A percentile compares a stretch with the other conserved stretches of the same genome.
These are phyloP conservation scores for Fusarium acutatum DNA, from an alignment of 2,329 filamentous ascomycete genomes.

Conservation along the genomic window DNA sequence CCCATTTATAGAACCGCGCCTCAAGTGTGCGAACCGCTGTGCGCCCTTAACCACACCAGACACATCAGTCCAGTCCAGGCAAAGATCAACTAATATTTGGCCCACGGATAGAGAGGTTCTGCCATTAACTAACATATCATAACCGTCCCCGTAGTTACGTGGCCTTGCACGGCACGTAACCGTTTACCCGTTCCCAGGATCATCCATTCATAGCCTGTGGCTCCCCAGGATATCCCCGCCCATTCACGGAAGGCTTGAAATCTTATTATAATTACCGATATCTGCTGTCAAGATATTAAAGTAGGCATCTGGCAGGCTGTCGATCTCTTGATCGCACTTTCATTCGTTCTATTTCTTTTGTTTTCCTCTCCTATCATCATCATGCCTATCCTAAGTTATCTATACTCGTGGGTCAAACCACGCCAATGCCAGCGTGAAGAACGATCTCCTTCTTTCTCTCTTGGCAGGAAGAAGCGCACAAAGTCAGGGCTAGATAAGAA, in stretches of 20 bases:
- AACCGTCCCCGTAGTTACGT: constrained; percentile 12
- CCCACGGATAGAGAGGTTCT: constrained; percentile 4
- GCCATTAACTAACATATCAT: constrained; percentile 6
- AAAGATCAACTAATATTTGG: constrained; percentile 7
- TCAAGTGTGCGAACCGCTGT: constrained; percentile 11
- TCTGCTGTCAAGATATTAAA: constrained; percentile 2
- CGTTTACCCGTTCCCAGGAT: constrained; percentile 31
- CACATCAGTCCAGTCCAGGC: neutral
- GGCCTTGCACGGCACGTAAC: constrained; percentile 35
- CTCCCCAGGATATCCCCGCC: constrained; percentile 22
- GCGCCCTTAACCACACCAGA: constrained; percentile 6
- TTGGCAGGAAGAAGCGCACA: constrained; percentile 35
- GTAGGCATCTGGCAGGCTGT: neutral
- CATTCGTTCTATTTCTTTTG: neutral
- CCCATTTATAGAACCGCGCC: constrained; percentile 38
- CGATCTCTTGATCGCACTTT: neutral
- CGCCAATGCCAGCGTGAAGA: constrained; percentile 25
- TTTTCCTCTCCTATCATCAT: neutral
- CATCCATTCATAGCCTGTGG: constrained; percentile 23
- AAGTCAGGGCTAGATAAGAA: constrained; percentile 17
- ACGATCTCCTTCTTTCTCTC: constrained; percentile 23
- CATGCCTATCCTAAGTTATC: constrained; percentile 37
- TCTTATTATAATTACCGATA: constrained; percentile 6
- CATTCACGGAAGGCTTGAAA: constrained; percentile 11
- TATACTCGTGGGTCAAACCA: constrained; percentile 37